Conservation (phyloP, 331 rosid genomes). For the Malus hybrid region DNA sequence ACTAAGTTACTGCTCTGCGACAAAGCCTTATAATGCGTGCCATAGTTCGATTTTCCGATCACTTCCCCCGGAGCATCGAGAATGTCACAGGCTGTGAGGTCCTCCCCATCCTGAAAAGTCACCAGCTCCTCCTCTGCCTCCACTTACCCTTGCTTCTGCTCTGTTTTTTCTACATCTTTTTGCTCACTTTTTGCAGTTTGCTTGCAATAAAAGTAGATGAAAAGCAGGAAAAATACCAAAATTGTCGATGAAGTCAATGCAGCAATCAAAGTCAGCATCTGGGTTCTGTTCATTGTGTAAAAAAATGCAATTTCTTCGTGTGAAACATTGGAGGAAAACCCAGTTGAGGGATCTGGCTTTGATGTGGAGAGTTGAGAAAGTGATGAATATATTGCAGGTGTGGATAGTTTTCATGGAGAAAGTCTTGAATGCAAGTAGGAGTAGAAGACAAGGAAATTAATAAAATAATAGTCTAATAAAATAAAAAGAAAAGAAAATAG, state of each 20-base stretch:
- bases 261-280: conserved; percentile 39
- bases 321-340: neutral
- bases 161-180: conserved; percentile 52
- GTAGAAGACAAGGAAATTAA: too few relatives aligned
- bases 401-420: neutral
- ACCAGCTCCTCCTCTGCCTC: conserved; percentile 44
- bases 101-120: conserved; percentile 65
- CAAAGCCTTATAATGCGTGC: conserved; percentile 80
- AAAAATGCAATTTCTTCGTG: neutral
- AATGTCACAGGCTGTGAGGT: conserved; percentile 64
- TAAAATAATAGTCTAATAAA: too few relatives aligned
- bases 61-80: conserved; percentile 98
- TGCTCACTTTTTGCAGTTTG: conserved; percentile 20
- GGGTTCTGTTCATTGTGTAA: conserved; percentile 26
- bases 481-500: too few relatives aligned
- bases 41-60: conserved; percentile 83
- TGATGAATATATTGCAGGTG: conserved; percentile 7
- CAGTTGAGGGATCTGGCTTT: conserved; percentile 31
- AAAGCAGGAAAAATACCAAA: conserved; percentile 30
- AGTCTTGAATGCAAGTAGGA: neutral
- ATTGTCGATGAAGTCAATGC: conserved; percentile 28
- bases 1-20: conserved; percentile 53
- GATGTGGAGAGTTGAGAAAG: conserved; percentile 9
- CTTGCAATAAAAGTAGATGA: conserved; percentile 32
- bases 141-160: conserved; percentile 25